Evolutionary conservation across 1,284 basidiomycete genomes (phyloP), one percentile per base, ranked within the genome.

Genomic region (Trichosporon sp.): DNA sequence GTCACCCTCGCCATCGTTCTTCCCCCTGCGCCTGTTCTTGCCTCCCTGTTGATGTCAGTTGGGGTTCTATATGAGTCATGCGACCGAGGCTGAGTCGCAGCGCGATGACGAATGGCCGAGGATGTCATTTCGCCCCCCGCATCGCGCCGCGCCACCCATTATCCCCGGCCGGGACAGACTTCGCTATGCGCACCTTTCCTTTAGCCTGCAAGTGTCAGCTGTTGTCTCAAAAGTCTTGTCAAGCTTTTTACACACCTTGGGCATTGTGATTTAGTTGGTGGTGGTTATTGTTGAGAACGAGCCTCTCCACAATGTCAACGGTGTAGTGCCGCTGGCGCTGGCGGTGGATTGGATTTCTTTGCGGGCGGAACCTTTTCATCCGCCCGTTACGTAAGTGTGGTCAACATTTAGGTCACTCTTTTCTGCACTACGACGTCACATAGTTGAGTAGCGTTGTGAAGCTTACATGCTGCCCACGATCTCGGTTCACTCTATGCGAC

Each of bases 11-110:
- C 94, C 95, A 83, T 99, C 95, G 84, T 98, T 98, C 88, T 99
- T 99, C 87, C 95, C 95, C 84, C 95, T 87, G 86, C 95, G 87
- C 82, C 96, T 88, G 84, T 99, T 99, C 86, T 99, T 99, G 70
- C 96, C 96, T 80, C 96, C 95, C 92, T 99, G 56, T 59, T 46
- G 14, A 19, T 29, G 56, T 59, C 49, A 62, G 59, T 27, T 19
- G 6, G 4, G 19, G 25, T n/a, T 29, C 46, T 16, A 3, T 14
- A 14, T 5, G 4, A 19, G 37, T 40, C 19, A 44, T 3, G 23
- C 16, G 19, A 44, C 37, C 37, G 37, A 19, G 14, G 5, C 37
- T 16, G 32, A 19, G 37, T 19, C n/a, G 37, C 37, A 9, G 16
- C 2, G 40, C 25, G 14, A 54, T 29, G 25, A 29, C 49, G 49